Conservation (phyloP, 2,329 filamentous ascomycete genomes). For the Lachnellula willkommii region DNA sequence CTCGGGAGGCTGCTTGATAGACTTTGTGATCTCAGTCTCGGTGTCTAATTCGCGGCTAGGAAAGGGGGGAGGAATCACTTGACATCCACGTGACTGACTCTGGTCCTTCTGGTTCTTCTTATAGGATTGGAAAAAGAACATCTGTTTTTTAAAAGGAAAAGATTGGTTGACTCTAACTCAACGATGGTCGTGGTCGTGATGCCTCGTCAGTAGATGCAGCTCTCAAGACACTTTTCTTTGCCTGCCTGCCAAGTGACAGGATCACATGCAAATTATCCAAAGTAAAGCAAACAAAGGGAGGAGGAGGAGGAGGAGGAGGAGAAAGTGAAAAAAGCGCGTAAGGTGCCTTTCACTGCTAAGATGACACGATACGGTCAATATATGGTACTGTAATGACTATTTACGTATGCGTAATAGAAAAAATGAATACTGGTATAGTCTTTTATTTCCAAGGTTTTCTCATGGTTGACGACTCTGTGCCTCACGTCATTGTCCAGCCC, state of each 20-base stretch:
- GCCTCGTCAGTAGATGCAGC: conserved; percentile 14
- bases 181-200: background rate
- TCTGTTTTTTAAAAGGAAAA: background rate
- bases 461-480: background rate
- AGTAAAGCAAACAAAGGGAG: background rate
- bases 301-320: background rate
- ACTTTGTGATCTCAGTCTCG: too few species aligned
- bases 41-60: too few species aligned
- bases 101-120: too few species aligned
- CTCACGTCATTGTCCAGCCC: conserved; percentile 13
- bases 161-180: too few species aligned
- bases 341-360: too few species aligned
- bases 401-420: background rate
- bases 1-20: too few species aligned
- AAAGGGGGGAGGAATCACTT: too few species aligned
- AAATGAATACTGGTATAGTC: background rate
- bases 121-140: too few species aligned
- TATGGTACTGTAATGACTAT: too few species aligned
- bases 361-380: too few species aligned
- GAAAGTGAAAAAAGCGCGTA: background rate
- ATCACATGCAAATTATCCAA: conserved; percentile 21
- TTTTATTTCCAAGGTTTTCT: background rate
- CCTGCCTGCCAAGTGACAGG: conserved; percentile 18
- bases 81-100: too few species aligned
- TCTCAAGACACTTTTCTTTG: conserved; percentile 6